Base-by-base conservation (phyloP, 2,329 filamentous ascomycete species). In the Penicillium sp. region DNA sequence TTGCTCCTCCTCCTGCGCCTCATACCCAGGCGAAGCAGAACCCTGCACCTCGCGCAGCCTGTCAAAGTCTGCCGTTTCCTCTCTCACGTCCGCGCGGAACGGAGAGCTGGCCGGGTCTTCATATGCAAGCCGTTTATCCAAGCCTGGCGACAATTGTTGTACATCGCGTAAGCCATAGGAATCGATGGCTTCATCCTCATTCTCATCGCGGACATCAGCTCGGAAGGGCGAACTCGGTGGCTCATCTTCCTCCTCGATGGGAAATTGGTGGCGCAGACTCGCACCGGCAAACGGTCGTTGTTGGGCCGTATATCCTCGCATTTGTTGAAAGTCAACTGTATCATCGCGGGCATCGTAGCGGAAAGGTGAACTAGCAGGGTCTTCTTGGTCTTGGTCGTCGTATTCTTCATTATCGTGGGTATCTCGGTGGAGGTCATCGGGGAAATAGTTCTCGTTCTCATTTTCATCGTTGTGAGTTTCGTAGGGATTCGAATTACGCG, bases 181-280 rank as follows among this genome's bases (percentile, higher is more conserved):
- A 10, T 54, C 52, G 13, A 42, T 28, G 0, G 10, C 16, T 40
- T 42, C 51, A 16, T 53, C 51, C 22, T 53, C 51, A 19, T 53
- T 75, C 46, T 73, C 70, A 33, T 76, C 74, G 46, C 68, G 63
- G 4, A 52, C 70, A 48, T 73, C 64, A 10, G 65, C 65, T 30
- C 74, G 71, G 55, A 78, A 79, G 0, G 77, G 77, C 1, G 77
- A 79, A 58, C 75, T 79, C 30, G 70, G 69, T 0, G 68, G 68
- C 22, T 67, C 61, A 13, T 67, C 63, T 28, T 51, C 51, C 19
- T 61, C 59, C 7, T 38, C 28, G 28, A 58, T 33, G 2, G 48
- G 38, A 45, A 68, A 58, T 14, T 54, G 51, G n/a, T 55, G 63
- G 16, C 16, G 56, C 5, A 61, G 6, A 28, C 43, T 28, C 11